A percentile compares a stretch with the other conserved stretches of the same genome.
Evolutionary conservation across 352 stramenopile species (phyloP).

Genomic region (Pseudoperonospora humuli): DNA sequence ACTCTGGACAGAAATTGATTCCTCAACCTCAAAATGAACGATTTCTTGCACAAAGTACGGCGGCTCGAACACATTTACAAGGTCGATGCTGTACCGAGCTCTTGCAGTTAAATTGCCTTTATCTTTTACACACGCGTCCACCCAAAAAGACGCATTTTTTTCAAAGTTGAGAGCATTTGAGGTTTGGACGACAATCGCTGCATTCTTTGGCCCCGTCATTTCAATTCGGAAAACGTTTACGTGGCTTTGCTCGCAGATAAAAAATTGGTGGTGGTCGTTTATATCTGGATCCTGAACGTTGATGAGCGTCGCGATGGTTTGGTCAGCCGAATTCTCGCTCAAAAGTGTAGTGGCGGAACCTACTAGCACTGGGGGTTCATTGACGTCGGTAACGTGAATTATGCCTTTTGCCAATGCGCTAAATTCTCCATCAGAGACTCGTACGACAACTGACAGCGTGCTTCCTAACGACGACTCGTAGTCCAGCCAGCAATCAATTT

Average conservation of each 20-base stretch:
- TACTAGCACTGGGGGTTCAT: slow-evolving; percentile 25
- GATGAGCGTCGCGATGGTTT: slow-evolving; percentile 16
- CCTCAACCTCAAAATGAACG: slow-evolving; percentile 21
- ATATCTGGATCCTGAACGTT: slow-evolving; percentile 31
- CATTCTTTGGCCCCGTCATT: slow-evolving; percentile 1
- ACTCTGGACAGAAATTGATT: slow-evolving; percentile 16
- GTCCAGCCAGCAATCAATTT: slow-evolving; percentile 13
- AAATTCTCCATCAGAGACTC: slow-evolving; percentile 34
- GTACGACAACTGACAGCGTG: slow-evolving; percentile 19
- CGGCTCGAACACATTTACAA: slow-evolving; percentile 47
- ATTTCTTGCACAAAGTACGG: slow-evolving; percentile 26
- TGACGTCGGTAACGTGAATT: slow-evolving; percentile 33
- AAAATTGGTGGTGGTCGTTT: slow-evolving; percentile 31
- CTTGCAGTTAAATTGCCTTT: slow-evolving; percentile 15
- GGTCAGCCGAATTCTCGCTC: slow-evolving; percentile 10
- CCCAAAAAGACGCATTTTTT: slow-evolving; percentile 21
- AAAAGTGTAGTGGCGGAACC: background rate
- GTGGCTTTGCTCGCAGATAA: slow-evolving; percentile 38
- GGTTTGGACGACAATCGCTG: slow-evolving; percentile 31
- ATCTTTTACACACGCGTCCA: slow-evolving; percentile 47
- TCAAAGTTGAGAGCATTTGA: slow-evolving; percentile 36
- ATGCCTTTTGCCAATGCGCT: slow-evolving; percentile 6
- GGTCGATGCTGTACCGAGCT: slow-evolving; percentile 17
- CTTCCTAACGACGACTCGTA: slow-evolving; percentile 13
- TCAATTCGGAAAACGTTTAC: slow-evolving; percentile 26